Evolutionary conservation across 176 grass and related monocot species (phyloP).

Genomic region (Chloris gayana): DNA sequence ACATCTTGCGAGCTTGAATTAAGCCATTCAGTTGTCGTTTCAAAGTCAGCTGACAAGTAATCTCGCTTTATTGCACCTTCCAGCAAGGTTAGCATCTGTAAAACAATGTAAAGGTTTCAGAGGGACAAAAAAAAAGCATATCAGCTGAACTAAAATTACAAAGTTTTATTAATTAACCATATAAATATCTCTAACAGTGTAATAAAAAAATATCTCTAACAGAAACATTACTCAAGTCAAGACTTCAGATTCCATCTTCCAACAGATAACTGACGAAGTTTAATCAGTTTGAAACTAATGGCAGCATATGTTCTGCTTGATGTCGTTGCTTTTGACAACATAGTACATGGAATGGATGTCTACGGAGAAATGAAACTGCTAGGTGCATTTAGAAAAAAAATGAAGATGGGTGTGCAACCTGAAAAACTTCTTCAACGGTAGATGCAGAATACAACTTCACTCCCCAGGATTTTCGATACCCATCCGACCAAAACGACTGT

Average conservation of each 20-base stretch:
- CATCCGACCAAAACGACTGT: constrained; percentile 67
- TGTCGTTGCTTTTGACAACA: constrained; percentile 20
- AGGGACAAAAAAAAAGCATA: background rate
- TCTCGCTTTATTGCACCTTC: constrained; percentile 81
- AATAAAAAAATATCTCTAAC: constrained; percentile 6
- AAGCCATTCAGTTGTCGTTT: constrained; percentile 80
- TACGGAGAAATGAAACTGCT: constrained; percentile 22
- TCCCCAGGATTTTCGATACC: constrained; percentile 87
- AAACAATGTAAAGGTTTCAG: constrained; percentile 22
- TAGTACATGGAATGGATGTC: constrained; percentile 12
- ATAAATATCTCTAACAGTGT: constrained; percentile 3
- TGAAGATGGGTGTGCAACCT: constrained; percentile 45
- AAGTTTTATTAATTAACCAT: background rate
- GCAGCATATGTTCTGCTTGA: constrained; percentile 5
- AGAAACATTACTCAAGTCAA: background rate
- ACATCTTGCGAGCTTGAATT: constrained; percentile 40
- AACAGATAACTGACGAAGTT: background rate
- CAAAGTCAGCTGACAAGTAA: constrained; percentile 73
- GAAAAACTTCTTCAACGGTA: constrained; percentile 61
- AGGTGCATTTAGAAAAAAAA: constrained; percentile 13
- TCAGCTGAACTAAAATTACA: constrained; percentile 3
- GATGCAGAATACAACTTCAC: constrained; percentile 69
- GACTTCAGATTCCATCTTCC: background rate
- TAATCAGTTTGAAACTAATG: constrained; percentile 4
- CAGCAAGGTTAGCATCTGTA: constrained; percentile 77